These are phyloP conservation scores for Cladorrhinum sp. DNA, from an alignment of 2,329 filamentous ascomycete species.

Conservation along the genomic window DNA sequence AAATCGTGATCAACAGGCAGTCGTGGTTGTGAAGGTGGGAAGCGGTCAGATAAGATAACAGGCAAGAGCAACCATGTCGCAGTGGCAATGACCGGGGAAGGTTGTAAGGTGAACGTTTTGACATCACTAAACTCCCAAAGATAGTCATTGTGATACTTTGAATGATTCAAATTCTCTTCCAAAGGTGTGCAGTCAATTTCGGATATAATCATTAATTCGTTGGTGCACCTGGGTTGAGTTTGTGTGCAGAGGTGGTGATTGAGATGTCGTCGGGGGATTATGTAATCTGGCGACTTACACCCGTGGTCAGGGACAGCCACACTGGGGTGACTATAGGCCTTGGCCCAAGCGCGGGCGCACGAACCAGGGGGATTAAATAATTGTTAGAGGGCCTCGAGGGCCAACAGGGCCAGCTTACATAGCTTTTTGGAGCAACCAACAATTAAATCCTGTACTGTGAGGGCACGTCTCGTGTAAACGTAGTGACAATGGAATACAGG, in stretches of 20 bases:
- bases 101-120: background rate
- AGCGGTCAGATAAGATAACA: background rate
- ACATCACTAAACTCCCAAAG: background rate
- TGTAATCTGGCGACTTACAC: background rate
- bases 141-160: too few relatives aligned
- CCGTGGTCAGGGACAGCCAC: too few relatives aligned
- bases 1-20: too few relatives aligned
- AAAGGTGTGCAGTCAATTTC: background rate
- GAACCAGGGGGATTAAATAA: background rate
- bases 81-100: background rate
- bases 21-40: background rate
- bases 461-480: too few relatives aligned
- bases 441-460: too few relatives aligned
- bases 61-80: background rate
- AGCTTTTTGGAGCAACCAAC: too few relatives aligned
- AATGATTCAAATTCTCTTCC: background rate
- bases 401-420: too few relatives aligned
- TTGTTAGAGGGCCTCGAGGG: too few relatives aligned
- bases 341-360: too few relatives aligned
- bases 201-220: background rate
- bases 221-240: background rate
- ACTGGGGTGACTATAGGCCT: too few relatives aligned
- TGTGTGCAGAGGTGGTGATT: background rate
- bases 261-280: constrained; percentile 6
- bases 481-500: too few relatives aligned